phyloP scores from a whole-genome alignment of 441 rosid genomes.

The Brassica balearica region DNA sequence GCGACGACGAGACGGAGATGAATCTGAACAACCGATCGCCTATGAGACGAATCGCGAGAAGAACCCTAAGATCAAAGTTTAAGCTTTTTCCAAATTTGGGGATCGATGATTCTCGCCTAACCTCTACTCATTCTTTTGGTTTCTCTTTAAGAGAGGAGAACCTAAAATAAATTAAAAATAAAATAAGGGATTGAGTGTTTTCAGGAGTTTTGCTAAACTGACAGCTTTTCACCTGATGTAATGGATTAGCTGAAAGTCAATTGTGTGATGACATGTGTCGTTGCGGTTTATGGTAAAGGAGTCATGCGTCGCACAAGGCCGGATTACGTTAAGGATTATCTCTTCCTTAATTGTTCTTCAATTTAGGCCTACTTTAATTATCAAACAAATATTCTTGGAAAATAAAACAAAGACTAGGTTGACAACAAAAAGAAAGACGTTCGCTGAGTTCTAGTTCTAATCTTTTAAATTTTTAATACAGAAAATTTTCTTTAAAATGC shows the following conservation, averaged over 20 bases:
- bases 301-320: slow-evolving; percentile 52
- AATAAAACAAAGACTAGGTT: not conserved
- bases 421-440: no score
- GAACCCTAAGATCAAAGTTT: not conserved
- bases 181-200: slow-evolving; percentile 18
- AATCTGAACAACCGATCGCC: not conserved
- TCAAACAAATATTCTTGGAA: not conserved
- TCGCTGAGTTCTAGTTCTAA: no score
- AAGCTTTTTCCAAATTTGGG: slow-evolving; percentile 15
- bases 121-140: slow-evolving; percentile 43
- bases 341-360: not conserved
- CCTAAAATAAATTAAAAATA: not conserved
- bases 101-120: slow-evolving; percentile 45
- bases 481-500: no score
- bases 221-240: slow-evolving; percentile 33
- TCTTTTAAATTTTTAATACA: no score
- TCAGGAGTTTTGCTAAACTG: slow-evolving; percentile 19
- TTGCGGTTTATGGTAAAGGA: slow-evolving; percentile 12
- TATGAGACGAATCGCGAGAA: slow-evolving; percentile 7
- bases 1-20: slow-evolving; percentile 31
- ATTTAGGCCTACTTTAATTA: not conserved
- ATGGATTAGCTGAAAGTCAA: slow-evolving; percentile 32
- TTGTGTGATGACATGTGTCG: slow-evolving; percentile 26
- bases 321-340: slow-evolving; percentile 43
- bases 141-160: slow-evolving; percentile 41